These are phyloP conservation scores for Bruguiera gymnorhiza DNA, from an alignment of 345 rosid species.

Conservation along the genomic window DNA sequence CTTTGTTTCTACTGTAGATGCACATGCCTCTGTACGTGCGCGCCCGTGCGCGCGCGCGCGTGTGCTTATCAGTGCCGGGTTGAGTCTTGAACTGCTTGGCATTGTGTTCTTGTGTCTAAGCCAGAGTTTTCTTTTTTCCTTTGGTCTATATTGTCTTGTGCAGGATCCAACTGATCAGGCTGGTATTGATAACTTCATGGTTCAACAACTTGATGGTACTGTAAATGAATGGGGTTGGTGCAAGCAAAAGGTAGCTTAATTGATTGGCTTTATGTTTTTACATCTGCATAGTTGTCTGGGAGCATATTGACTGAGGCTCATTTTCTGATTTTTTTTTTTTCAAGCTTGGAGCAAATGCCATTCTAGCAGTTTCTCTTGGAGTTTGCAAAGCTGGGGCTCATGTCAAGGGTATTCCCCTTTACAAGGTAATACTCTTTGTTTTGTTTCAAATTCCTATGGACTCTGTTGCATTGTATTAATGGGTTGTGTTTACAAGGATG, in stretches of 20 bases:
- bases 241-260: slow-evolving; percentile 54
- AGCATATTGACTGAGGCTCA: not conserved
- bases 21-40: too few species aligned
- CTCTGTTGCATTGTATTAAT: not conserved
- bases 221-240: slow-evolving; percentile 83
- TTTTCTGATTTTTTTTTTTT: not conserved
- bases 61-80: not conserved
- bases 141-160: too few species aligned
- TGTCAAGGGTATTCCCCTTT: slow-evolving; percentile 62
- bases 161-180: slow-evolving; percentile 62
- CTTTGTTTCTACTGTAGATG: too few species aligned
- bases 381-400: slow-evolving; percentile 71
- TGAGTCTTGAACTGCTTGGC: not conserved
- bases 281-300: not conserved
- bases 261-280: not conserved
- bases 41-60: too few species aligned
- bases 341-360: slow-evolving; percentile 77
- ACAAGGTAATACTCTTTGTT: slow-evolving; percentile 36
- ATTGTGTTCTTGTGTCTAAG: not conserved
- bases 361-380: slow-evolving; percentile 69
- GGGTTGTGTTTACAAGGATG: not conserved
- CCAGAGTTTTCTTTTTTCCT: not conserved
- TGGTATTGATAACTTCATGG: slow-evolving; percentile 55
- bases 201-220: slow-evolving; percentile 72
- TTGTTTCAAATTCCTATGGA: not conserved